Evolutionary conservation across 2,329 filamentous ascomycete species (phyloP).

Genomic region (Lomentospora prolificans): DNA sequence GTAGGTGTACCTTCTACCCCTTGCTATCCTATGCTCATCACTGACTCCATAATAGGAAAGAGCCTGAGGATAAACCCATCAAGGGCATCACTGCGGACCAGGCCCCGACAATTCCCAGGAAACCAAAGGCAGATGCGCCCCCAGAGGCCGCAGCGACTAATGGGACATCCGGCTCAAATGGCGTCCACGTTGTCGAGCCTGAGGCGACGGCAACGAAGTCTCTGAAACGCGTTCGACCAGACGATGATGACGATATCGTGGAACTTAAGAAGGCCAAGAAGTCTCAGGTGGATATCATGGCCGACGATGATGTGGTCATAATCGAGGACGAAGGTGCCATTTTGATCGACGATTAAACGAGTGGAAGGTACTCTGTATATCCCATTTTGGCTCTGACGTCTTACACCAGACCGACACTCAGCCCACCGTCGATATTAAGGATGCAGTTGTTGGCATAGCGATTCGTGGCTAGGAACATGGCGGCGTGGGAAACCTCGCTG

Average conservation of each 20-base stretch:
- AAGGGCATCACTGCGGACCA: slow-evolving; percentile 32
- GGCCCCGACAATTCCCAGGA: slow-evolving; percentile 41
- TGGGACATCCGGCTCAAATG: slow-evolving; percentile 28
- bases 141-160: slow-evolving; percentile 26
- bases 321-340: slow-evolving; percentile 40
- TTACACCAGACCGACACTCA: slow-evolving; percentile 53
- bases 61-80: slow-evolving; percentile 43
- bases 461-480: slow-evolving; percentile 66
- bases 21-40: slow-evolving; percentile 4
- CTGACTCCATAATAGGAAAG: slow-evolving; percentile 29
- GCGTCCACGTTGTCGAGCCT: slow-evolving; percentile 24
- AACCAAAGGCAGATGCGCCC: slow-evolving; percentile 33
- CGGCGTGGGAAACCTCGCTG: slow-evolving; percentile 73
- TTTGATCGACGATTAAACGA: slow-evolving; percentile 48
- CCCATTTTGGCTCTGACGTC: no score
- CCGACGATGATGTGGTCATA: slow-evolving; percentile 30
- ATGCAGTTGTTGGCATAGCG: slow-evolving; percentile 80
- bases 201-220: slow-evolving; percentile 15
- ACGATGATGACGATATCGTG: slow-evolving; percentile 23
- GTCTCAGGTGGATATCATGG: slow-evolving; percentile 26
- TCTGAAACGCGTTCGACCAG: slow-evolving; percentile 36
- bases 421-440: slow-evolving; percentile 74
- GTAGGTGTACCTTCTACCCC: slow-evolving; percentile 28
- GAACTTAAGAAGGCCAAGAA: slow-evolving; percentile 34
- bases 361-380: no score